Evolutionary conservation across 169 alveolate genomes (phyloP), one percentile per base, ranked within the genome.

Genomic region (Eimeria falciformis): DNA sequence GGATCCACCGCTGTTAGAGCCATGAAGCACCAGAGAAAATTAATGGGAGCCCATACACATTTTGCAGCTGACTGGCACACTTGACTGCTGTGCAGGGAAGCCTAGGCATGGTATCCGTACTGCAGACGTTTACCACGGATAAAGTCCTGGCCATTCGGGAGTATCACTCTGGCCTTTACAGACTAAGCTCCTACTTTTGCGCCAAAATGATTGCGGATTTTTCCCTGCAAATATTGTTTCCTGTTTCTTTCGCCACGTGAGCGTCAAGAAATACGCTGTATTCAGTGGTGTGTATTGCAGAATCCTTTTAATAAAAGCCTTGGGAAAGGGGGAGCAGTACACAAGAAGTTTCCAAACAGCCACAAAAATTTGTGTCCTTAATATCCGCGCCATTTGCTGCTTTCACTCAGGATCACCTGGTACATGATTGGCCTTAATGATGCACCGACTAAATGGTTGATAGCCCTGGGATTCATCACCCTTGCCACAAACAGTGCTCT

Each of bases 101-200:
- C 69, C 58, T 85, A 11, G 95, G 93, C 4, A 55, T 88, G 62
- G 81, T 86, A 25, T 68, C 91, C 33, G 95, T 92, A 23, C 89
- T 93, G 43, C 92, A 83, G 56, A 89, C 93, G 53, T 93, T 93
- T 56, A 73, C 95, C 23, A 37, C 27, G 11, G 95, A 93, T 66
- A 84, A 84, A 43, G 83, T 78, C 25, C 53, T 93, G 56, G 93
- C 93, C 37, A 9, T 75, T 5, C 86, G 95, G 27, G 95, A 93
- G 91, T 93, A 84, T 62, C 90, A 82, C 21, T n/a, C 92, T 1
- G 93, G 92, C 62, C 73, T 71, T 29, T 87, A 84, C 84, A 37
- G 92, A 58, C 89, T 93, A 25, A 62, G 62, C 43, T 79, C 94
- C 37, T 93, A 93, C 50, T 93, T 23, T 56, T 65, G 86, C 18